phyloP scores from a whole-genome alignment of 306 rosid species.

The Alnus rubra region DNA sequence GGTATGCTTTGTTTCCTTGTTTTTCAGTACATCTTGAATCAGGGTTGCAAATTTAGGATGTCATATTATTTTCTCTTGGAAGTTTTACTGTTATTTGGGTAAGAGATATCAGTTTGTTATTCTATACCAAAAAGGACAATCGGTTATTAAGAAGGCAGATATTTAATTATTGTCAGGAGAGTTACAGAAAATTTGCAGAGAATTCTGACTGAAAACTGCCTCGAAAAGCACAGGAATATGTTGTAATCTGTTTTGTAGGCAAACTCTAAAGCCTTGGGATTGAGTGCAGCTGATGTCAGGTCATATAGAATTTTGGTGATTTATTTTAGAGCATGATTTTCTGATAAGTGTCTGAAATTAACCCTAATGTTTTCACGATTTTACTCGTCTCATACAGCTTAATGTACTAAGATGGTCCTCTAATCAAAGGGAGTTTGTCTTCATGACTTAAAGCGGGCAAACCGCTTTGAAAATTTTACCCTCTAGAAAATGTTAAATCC shows the following conservation, averaged over 20 bases:
- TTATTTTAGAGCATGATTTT: background rate
- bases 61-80: background rate
- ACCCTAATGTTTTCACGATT: background rate
- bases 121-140: background rate
- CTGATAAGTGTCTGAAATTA: background rate
- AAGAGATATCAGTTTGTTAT: background rate
- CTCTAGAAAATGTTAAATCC: too few species aligned
- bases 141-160: background rate
- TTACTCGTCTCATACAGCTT: background rate
- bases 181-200: background rate
- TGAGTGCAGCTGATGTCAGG: background rate
- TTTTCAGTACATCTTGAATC: slow-evolving; percentile 12
- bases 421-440: background rate
- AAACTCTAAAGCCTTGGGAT: background rate
- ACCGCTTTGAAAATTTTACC: background rate
- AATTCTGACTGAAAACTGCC: background rate
- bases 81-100: background rate
- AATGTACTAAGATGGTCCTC: background rate
- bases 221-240: background rate
- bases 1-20: slow-evolving; percentile 47
- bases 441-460: background rate
- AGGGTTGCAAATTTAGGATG: slow-evolving; percentile 7
- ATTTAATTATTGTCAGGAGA: background rate
- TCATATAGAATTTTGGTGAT: background rate
- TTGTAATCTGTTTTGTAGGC: background rate